A percentile compares a stretch with the other conserved stretches of the same genome.
These are phyloP conservation scores for Yamadazyma conglobata DNA, from an alignment of 1,139 yeast species.

Conservation along the genomic window DNA sequence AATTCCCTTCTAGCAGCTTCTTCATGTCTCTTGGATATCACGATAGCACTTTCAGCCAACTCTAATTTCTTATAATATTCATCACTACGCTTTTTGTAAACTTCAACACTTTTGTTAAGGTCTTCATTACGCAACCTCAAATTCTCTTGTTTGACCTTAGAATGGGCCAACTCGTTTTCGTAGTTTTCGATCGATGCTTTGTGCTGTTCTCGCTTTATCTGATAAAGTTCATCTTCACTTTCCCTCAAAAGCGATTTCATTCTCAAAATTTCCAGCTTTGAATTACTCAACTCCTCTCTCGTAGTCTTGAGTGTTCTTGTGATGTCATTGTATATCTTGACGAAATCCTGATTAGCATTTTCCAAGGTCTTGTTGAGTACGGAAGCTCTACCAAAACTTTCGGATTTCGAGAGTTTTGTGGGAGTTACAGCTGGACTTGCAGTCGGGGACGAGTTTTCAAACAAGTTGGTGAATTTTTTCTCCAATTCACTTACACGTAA, in stretches of 20 bases:
- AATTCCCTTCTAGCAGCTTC: conserved; percentile 54
- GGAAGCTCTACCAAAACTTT: conserved; percentile 39
- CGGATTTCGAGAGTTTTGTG: conserved; percentile 24
- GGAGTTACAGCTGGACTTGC: conserved; percentile 12
- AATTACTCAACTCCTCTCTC: conserved; percentile 46
- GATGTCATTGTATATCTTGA: conserved; percentile 54
- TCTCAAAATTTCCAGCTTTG: conserved; percentile 51
- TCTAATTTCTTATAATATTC: conserved; percentile 74
- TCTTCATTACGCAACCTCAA: conserved; percentile 50
- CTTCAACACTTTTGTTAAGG: conserved; percentile 48
- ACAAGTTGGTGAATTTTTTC: conserved; percentile 24
- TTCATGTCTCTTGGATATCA: conserved; percentile 61
- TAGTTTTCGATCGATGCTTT: conserved; percentile 36
- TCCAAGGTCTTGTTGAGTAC: conserved; percentile 24
- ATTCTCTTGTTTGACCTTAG: conserved; percentile 52
- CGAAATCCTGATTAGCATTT: conserved; percentile 43
- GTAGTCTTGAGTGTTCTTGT: conserved; percentile 47
- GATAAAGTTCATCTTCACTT: conserved; percentile 46
- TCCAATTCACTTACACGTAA: conserved; percentile 34
- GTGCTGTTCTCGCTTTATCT: conserved; percentile 33
- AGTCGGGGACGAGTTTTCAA: conserved; percentile 19
- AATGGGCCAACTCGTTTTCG: conserved; percentile 40
- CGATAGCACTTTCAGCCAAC: conserved; percentile 72
- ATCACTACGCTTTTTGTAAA: conserved; percentile 72
- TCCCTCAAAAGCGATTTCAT: conserved; percentile 49